Base-by-base conservation (phyloP, 768 basidiomycete species). In the Boletus pseudopeckii region DNA sequence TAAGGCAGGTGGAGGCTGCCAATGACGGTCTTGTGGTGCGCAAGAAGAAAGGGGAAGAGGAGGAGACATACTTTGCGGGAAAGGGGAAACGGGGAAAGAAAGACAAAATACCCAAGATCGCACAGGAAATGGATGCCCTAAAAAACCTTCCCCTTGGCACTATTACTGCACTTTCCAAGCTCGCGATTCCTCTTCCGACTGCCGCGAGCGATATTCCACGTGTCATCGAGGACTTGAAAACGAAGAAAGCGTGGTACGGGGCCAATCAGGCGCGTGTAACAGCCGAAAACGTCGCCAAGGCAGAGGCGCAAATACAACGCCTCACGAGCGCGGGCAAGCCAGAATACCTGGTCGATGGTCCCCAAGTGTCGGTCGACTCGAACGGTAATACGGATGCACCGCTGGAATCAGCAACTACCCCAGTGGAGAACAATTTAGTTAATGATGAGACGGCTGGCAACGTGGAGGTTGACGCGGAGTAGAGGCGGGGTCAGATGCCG, bases 41-140 rank as follows among this genome's bases (percentile, higher is more conserved):
- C 64, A 98, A 96, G 78, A 99, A 99, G 81, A 98, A 98, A 77
- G 88, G 84, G 32, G 88, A 88, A 42, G 89, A 88, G 26, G 88
- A 94, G 42, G 85, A 90, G 51, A 63, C 83, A 5, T 90, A 92
- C 71, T 94, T 92, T 69, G 80, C 84, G 17, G 89, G 82, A 17
- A 92, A 88, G 70, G 78, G 78, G 45, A 77, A 72, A 46, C 83
- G 85, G 67, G 80, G 77, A 50, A 89, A 84, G 72, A 85, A 84
- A 67, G 72, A 75, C 39, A 69, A 64, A 43, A 64, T 67, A 26
- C 69, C 72, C 53, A 83, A 80, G 63, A 45, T 68, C 22, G 65
- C 74, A 18, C 60, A 72, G 14, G 64, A 77, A 26, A 69, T 76
- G 15, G 69, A 66, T 48, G 14, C 71, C 36, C 69, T 73, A 54